Evolutionary conservation across 2,329 filamentous ascomycete species (phyloP).

Genomic region (Amphichorda felina): DNA sequence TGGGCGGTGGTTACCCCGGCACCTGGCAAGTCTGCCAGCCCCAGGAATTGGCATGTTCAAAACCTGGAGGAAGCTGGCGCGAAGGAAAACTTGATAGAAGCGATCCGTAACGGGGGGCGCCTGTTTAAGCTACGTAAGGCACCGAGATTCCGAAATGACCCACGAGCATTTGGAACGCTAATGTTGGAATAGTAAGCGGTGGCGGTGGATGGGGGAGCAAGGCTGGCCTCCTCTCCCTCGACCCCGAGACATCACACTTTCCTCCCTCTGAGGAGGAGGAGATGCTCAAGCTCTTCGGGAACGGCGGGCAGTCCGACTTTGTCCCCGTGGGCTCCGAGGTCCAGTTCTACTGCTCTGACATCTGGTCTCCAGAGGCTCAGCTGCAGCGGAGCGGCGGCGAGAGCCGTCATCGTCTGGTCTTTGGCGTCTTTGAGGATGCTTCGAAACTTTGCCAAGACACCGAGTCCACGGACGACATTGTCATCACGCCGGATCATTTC

Average conservation of each 20-base stretch:
- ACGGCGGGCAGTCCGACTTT: constrained; percentile 29
- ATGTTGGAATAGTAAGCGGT: constrained; percentile 47
- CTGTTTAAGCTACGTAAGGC: constrained; percentile 31
- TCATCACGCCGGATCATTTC: constrained; percentile 28
- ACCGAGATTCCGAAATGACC: constrained; percentile 3
- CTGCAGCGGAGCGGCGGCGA: neutral
- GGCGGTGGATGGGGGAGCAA: constrained; percentile 80
- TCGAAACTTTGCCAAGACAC: neutral
- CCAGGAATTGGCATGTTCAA: neutral
- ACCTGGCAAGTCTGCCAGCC: neutral
- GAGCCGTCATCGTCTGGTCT: constrained; percentile 12
- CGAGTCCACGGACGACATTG: constrained; percentile 1
- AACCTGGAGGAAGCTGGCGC: constrained; percentile 7
- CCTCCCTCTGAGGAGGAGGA: constrained; percentile 33
- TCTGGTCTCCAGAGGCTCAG: neutral
- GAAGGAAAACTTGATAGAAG: neutral
- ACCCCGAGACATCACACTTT: constrained; percentile 50
- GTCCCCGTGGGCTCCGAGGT: constrained; percentile 52
- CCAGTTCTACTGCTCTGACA: constrained; percentile 44
- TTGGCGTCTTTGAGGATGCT: constrained; percentile 16
- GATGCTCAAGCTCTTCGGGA: constrained; percentile 40
- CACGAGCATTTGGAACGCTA: constrained; percentile 5
- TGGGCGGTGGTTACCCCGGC: constrained; percentile 61
- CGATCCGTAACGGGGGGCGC: constrained; percentile 21
- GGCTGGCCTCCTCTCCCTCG: constrained; percentile 65